Conservation (phyloP, 495 filamentous ascomycete species). For the Trichocladium uniseriatum region DNA sequence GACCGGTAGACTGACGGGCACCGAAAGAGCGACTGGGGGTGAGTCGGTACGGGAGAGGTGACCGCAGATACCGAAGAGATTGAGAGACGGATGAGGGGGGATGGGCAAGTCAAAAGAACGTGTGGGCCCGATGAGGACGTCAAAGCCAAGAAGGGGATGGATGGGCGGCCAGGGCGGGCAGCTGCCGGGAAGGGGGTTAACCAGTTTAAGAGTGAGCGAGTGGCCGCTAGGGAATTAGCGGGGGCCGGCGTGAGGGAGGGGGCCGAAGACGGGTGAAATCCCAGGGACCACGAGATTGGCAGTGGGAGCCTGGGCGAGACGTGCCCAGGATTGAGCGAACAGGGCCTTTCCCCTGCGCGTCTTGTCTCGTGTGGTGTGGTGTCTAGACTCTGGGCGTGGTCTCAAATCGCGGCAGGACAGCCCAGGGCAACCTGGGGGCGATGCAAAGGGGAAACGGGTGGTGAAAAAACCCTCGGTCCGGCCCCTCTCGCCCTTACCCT, state of each 20-base stretch:
- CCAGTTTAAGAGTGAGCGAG: constrained; percentile 27
- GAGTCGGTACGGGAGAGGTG: constrained; percentile 14
- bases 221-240: not conserved
- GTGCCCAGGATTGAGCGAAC: not conserved
- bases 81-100: constrained; percentile 7
- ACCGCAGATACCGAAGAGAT: not conserved
- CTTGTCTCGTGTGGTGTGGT: too few relatives aligned
- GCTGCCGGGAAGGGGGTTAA: constrained; percentile 15
- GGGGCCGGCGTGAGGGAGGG: not conserved
- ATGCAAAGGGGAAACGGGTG: too few relatives aligned
- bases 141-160: constrained; percentile 15
- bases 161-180: constrained; percentile 15
- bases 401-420: too few relatives aligned
- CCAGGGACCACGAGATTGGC: not conserved
- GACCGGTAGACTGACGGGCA: not conserved
- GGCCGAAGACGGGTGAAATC: too few relatives aligned
- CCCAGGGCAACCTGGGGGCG: too few relatives aligned
- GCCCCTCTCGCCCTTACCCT: not conserved
- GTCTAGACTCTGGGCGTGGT: too few relatives aligned
- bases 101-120: constrained; percentile 23
- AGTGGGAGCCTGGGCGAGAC: not conserved
- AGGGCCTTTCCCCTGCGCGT: not conserved
- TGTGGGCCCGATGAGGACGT: constrained; percentile 21
- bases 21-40: constrained; percentile 40
- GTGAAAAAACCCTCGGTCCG: too few relatives aligned